phyloP scores from a whole-genome alignment of 495 filamentous ascomycete genomes.

The Podospora pseudopauciseta region DNA sequence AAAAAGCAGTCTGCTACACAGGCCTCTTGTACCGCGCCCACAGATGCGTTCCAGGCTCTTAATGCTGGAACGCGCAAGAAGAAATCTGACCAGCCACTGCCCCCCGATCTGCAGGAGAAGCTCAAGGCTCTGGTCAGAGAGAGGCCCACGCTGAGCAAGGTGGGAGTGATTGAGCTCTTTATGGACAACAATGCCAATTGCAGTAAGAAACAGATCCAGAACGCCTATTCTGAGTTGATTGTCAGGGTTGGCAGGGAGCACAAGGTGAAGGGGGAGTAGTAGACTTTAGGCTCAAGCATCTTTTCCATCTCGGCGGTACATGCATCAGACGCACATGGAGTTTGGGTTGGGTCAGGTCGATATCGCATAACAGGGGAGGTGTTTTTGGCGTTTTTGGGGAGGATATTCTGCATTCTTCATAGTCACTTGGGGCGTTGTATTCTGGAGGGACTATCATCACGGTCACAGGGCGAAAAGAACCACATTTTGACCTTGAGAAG shows the following conservation, averaged over 20 bases:
- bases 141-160: conserved; percentile 29
- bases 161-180: conserved; percentile 32
- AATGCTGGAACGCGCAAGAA: conserved; percentile 17
- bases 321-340: neutral
- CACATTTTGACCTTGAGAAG: neutral
- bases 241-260: conserved; percentile 23
- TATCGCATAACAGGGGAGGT: neutral
- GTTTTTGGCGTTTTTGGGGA: neutral
- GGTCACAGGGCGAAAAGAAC: neutral
- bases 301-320: neutral
- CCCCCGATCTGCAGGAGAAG: conserved; percentile 22
- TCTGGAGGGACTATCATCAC: neutral
- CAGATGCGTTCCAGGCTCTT: conserved; percentile 29
- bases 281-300: neutral
- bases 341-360: neutral
- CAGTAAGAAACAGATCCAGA: conserved; percentile 24
- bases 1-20: conserved; percentile 7
- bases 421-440: neutral
- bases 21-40: conserved; percentile 14
- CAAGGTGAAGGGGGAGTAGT: conserved; percentile 26
- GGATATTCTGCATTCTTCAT: neutral
- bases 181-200: conserved; percentile 18
- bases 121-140: conserved; percentile 25
- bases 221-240: conserved; percentile 27
- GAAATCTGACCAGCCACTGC: conserved; percentile 22